Base-by-base conservation (phyloP, 2,329 filamentous ascomycete species). In the Pochonia chlamydosporia region DNA sequence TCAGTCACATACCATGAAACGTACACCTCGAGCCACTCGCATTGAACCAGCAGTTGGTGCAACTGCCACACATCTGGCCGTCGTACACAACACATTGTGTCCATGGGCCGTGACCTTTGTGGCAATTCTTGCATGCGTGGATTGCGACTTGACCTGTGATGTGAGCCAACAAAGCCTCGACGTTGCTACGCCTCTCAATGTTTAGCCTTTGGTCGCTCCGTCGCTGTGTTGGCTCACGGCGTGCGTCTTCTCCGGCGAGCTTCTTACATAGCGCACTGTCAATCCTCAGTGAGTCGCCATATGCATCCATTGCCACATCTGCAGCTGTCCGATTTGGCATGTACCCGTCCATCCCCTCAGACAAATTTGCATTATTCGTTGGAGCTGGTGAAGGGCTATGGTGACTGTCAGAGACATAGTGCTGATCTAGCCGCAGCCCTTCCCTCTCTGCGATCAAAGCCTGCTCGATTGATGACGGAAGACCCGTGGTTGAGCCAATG, bases 31-130 rank as follows among this genome's bases (percentile, higher is more conserved):
- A 72, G 9, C 78, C 78, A 43, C 76, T 80, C 7, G 78, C 78
- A 48, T 82, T 82, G 61, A 78, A 82, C 78, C 79, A 82, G 59
- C 79, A 82, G 56, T 82, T 82, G 48, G 78, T 73, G 52, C 79
- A 82, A 56, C 76, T 80, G 9, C 79, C 78, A 49, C 76, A 81
- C 75, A 82, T 77, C 57, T 79, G 75, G 2, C 78, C 78, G 41
- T 75, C 73, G 20, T 78, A 74, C n/a, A 80, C 65, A n/a, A 82
- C 69, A 52, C 79, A 82, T 14, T 69, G 68, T 1, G 68, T 75
- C 78, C 78, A 82, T 0, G 79, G 78, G 0, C 79, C 79, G 50
- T 81, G 76, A 4, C 76, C 76, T 57, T 79, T 81, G 60, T 74
- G 70, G 58, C 79, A 82, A 60, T 79, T 81, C 61, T 79, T 78